These are phyloP conservation scores for Blastocystis sp. DNA, from an alignment of 352 stramenopile species.

Conservation along the genomic window DNA sequence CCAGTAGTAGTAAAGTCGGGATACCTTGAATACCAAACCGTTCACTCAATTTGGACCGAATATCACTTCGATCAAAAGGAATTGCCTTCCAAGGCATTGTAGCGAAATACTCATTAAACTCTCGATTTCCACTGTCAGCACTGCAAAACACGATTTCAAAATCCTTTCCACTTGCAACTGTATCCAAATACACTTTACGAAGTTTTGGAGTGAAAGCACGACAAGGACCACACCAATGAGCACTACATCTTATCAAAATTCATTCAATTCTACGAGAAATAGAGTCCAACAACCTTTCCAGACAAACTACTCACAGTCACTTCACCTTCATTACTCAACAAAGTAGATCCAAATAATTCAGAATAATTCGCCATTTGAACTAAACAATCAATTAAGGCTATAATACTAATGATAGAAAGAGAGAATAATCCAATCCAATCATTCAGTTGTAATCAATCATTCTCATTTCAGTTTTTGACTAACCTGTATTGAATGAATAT, in stretches of 20 bases:
- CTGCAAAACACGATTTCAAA: slow-evolving; percentile 58
- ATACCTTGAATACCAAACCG: slow-evolving; percentile 36
- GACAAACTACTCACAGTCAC: neutral
- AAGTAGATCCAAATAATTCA: neutral
- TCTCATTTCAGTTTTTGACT: too few species aligned
- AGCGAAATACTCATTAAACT: slow-evolving; percentile 56
- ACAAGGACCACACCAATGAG: slow-evolving; percentile 61
- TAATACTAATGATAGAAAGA: neutral
- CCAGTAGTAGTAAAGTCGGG: slow-evolving; percentile 34
- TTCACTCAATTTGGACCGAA: neutral
- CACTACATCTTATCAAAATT: slow-evolving; percentile 25
- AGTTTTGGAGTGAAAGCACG: slow-evolving; percentile 45
- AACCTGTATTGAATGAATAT: too few species aligned
- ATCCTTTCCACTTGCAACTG: neutral
- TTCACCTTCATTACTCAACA: neutral
- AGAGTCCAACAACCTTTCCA: slow-evolving; percentile 56
- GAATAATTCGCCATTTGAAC: slow-evolving; percentile 16
- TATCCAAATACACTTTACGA: slow-evolving; percentile 21
- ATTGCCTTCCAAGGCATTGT: slow-evolving; percentile 57
- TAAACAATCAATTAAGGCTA: too few species aligned
- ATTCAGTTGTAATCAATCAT: neutral
- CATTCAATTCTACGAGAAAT: slow-evolving; percentile 52
- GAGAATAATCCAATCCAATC: slow-evolving; percentile 3
- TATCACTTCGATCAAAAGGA: slow-evolving; percentile 28
- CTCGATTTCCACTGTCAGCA: neutral